Percentiles rank a stretch among this genome's conserved stretches.
Conservation (phyloP, 805 yeast genomes). For the Metschnikowia matae region DNA sequence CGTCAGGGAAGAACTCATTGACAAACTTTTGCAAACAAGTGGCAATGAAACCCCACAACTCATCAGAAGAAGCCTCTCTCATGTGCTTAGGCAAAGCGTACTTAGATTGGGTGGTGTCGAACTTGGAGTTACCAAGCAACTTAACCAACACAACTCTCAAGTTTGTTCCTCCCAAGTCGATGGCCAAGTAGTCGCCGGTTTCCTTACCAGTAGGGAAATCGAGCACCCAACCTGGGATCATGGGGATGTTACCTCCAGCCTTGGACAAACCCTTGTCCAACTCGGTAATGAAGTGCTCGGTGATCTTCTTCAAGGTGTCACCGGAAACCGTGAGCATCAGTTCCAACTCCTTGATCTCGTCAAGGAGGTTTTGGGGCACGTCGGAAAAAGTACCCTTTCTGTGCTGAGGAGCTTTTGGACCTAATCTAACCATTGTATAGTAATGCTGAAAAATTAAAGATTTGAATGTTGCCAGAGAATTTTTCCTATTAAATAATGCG, state of each 20-base stretch:
- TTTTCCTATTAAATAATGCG: slow-evolving; percentile 4
- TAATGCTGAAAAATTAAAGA: not conserved
- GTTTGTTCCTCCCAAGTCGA: slow-evolving; percentile 97
- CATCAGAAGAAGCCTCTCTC: slow-evolving; percentile 75
- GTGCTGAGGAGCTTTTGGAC: slow-evolving; percentile 78
- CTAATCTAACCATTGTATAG: slow-evolving; percentile 67
- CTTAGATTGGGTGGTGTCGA: slow-evolving; percentile 84
- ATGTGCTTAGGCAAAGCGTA: slow-evolving; percentile 71
- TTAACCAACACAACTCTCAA: slow-evolving; percentile 86
- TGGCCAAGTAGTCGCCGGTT: slow-evolving; percentile 84
- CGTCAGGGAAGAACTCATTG: slow-evolving; percentile 63
- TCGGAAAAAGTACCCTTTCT: slow-evolving; percentile 63
- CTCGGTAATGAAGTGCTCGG: slow-evolving; percentile 73
- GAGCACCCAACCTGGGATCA: slow-evolving; percentile 97
- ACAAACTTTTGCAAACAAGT: slow-evolving; percentile 70
- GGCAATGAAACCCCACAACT: slow-evolving; percentile 84
- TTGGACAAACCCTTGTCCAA: slow-evolving; percentile 75
- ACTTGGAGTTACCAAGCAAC: slow-evolving; percentile 76
- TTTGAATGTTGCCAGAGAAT: not conserved
- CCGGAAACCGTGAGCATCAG: slow-evolving; percentile 57
- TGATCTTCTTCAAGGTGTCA: slow-evolving; percentile 58
- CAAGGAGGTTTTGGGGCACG: slow-evolving; percentile 59
- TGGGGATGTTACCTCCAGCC: slow-evolving; percentile 84
- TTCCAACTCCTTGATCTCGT: slow-evolving; percentile 57
- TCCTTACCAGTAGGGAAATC: slow-evolving; percentile 91